Evolutionary conservation across 306 rosid genomes (phyloP), one percentile per base, ranked within the genome.

Genomic region (Inga leiocalycina): DNA sequence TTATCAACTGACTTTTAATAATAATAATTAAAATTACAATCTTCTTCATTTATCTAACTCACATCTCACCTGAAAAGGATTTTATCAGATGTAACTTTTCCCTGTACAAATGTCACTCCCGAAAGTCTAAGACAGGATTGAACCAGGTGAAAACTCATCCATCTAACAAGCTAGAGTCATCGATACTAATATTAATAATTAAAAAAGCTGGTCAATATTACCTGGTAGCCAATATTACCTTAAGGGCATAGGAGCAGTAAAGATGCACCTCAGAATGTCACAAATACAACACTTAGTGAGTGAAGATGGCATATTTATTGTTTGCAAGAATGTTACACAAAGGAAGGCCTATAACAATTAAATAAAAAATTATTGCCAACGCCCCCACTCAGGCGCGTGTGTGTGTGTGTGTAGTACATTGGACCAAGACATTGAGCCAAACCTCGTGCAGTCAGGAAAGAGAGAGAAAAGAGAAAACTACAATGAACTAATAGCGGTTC

Each of bases 401-500:
- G 82, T 48, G 17, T 49, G n/a, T 72, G 81, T 16, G 0, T 81
- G 78, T 51, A 67, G 78, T 75, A 75, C 71, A 78, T 72, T 75
- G 79, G 46, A 69, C 64, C 79, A 79, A 44, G 83, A 84, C 84
- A 85, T 81, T 84, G 76, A 67, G 80, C 86, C 86, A 70, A 81
- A 85, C 78, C 41, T 79, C 86, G 80, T 41, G 69, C 69, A 84
- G 37, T 62, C 68, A 27, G 2, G 48, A 79, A n/a, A 9, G 71
- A 79, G 35, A 86, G 19, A 56, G 80, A 78, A 82, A 79, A 84
- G 69, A 24, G 16, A n/a, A 22, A 11, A 17, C 56, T 81, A 75
- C 35, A 20, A n/a, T 66, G 61, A 87, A 84, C 94, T 93, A 95
- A 77, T 95, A 24, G 92, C 98, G 92, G 94, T 93, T 93, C 98